Evolutionary conservation across 768 basidiomycete species (phyloP), one percentile per base, ranked within the genome.

Genomic region (Lepiota brunneoincarnata): DNA sequence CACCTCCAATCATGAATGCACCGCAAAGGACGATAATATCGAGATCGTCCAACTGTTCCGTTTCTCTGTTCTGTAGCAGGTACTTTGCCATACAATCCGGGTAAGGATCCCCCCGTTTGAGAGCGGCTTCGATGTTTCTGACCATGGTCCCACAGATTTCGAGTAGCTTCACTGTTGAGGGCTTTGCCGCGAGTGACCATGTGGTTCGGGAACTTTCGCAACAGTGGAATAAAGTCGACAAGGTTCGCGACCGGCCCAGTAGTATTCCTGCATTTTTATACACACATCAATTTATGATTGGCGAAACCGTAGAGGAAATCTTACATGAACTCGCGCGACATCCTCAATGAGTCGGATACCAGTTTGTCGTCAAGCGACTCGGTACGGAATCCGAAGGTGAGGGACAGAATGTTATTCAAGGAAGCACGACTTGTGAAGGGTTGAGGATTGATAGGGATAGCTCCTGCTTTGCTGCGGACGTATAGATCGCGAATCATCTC

Each of bases 271-370:
- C 1, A n/a, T 37, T 18, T 9, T 21, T 18, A 15, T 1, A 15
- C 24, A 37, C 7, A 31, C 15, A 7, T 14, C 11, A 31, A 58
- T 37, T 54, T 55, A 69, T 64, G 5, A 73, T 51, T 50, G 17
- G 57, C 53, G 3, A n/a, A n/a, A n/a, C n/a, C n/a, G n/a, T n/a
- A 7, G 26, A 28, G 26, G 26, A 3, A 4, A 7, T 28, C 26
- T 4, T 28, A 28, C 74, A 77, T 79, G 54, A 76, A 79, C 51
- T 78, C 77, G 18, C 66, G 64, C n/a, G 72, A 68, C 42, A 79
- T 61, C 20, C 54, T 56, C 21, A 78, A 67, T 11, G 71, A 70
- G 5, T 60, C 63, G 31, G 52, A 66, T 10, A 75, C 70, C 3
- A 76, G 59, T 1, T 72, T 72, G 43, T 78, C 68, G 23, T 62